These are phyloP conservation scores for Balakata baccata DNA, from an alignment of 345 rosid species.

Conservation along the genomic window DNA sequence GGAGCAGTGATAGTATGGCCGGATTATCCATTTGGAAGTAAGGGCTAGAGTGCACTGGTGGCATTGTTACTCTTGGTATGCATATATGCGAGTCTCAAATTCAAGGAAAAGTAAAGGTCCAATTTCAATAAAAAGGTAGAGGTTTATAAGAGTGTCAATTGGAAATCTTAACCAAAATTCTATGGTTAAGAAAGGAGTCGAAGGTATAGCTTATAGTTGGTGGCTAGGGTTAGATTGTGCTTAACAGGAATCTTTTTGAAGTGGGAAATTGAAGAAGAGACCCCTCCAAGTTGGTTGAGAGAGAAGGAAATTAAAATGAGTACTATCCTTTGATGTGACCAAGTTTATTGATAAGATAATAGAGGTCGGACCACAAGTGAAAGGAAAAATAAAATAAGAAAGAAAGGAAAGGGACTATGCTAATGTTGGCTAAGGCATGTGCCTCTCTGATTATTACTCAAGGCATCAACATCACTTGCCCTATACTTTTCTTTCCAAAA, in stretches of 20 bases:
- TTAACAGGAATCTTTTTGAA: constrained; percentile 38
- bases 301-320: constrained; percentile 7
- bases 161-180: too few relatives aligned
- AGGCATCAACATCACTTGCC: constrained; percentile 45
- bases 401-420: constrained; percentile 16
- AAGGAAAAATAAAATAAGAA: constrained; percentile 1
- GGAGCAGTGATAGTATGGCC: constrained; percentile 65
- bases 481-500: constrained; percentile 27
- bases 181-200: constrained; percentile 2
- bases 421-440: constrained; percentile 50
- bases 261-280: constrained; percentile 35
- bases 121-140: too few relatives aligned
- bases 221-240: constrained; percentile 24
- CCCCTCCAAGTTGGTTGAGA: constrained; percentile 28
- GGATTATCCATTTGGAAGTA: constrained; percentile 69
- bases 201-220: constrained; percentile 20
- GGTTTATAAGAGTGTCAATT: too few relatives aligned
- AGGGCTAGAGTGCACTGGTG: constrained; percentile 77
- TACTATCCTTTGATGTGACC: constrained; percentile 41
- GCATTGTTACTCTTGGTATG: constrained; percentile 32
- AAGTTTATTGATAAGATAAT: constrained; percentile 48
- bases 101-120: too few relatives aligned
- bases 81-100: too few relatives aligned
- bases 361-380: constrained; percentile 41
- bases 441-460: constrained; percentile 49